A percentile compares a stretch with the other conserved stretches of the same genome.
These are phyloP conservation scores for Microcos paniculata DNA, from an alignment of 345 rosid genomes.

Conservation along the genomic window DNA sequence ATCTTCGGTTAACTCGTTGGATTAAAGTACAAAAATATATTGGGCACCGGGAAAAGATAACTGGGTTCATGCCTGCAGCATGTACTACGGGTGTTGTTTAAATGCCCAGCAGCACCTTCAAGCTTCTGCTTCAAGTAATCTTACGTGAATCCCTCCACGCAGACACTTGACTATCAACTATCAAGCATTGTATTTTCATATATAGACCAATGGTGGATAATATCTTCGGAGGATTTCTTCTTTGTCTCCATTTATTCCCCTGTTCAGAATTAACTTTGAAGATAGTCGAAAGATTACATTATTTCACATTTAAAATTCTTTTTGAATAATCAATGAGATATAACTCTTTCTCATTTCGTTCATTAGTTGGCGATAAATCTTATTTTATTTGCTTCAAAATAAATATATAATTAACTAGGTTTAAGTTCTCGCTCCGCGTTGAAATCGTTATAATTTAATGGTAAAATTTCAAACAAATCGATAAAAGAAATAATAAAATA, in stretches of 20 bases:
- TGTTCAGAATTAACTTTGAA: not conserved
- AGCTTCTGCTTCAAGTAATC: conserved; percentile 23
- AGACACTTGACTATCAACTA: conserved; percentile 20
- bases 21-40: not conserved
- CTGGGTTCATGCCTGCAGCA: conserved; percentile 29
- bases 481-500: too few species aligned
- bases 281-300: not conserved
- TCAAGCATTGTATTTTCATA: not conserved
- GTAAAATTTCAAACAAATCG: too few species aligned
- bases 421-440: too few species aligned
- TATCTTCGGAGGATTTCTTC: not conserved
- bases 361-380: too few species aligned
- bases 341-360: too few species aligned
- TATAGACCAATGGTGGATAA: too few species aligned
- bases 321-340: too few species aligned
- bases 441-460: too few species aligned
- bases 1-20: conserved; percentile 10
- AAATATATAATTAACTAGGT: too few species aligned
- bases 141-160: conserved; percentile 13
- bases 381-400: too few species aligned
- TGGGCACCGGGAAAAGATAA: not conserved
- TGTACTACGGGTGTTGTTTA: conserved; percentile 22
- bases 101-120: conserved; percentile 21
- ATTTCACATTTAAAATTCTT: too few species aligned
- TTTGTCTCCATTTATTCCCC: not conserved